Evolutionary conservation across 306 rosid species (phyloP), one percentile per base, ranked within the genome.

Genomic region (Fragaria ananassa): DNA sequence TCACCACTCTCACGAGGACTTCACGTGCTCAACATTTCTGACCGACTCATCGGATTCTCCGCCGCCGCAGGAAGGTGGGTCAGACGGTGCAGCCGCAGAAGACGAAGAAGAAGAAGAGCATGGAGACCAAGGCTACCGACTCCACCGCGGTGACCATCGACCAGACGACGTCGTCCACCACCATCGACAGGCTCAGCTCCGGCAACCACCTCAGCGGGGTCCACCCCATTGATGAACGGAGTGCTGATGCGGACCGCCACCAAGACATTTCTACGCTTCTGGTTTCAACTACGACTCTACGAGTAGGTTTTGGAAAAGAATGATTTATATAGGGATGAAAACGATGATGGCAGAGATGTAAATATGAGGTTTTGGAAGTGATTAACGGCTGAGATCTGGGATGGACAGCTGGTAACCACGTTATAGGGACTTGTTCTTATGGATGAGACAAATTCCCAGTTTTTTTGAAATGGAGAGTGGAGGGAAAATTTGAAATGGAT

Each of bases 151-250:
- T 87, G 13, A 87, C 73, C 34, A 94, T 31, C 5, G 86, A 76
- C 97, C 97, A 94, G n/a, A 91, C 29, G 50, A 91, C 69, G 17
- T 94, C 97, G 69, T 91, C 97, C 0, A 94, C 97, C 1, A 94
- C 84, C 31, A 90, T 85, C 46, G 93, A 78, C 9, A 85, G n/a
- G 76, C 58, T 73, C 37, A 88, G 78, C 51, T 73, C 82, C 73
- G 85, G 86, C 91, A 81, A 80, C 88, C 85, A 79, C 63, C 89
- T 70, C 6, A 54, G 71, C 1, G 79, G 74, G 34, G 34, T 31
- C 34, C 34, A 89, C 44, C 82, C 82, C 44, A 81, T 49, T 71
- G 83, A 50, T 2, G 90, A 83, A 34, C 77, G 68, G 42, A 91
- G 85, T 23, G 79, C 68, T 23, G 91, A 86, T 14, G 85, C 9